These are phyloP conservation scores for Ganoderma multipileum DNA, from an alignment of 1,284 basidiomycete genomes.

Conservation along the genomic window DNA sequence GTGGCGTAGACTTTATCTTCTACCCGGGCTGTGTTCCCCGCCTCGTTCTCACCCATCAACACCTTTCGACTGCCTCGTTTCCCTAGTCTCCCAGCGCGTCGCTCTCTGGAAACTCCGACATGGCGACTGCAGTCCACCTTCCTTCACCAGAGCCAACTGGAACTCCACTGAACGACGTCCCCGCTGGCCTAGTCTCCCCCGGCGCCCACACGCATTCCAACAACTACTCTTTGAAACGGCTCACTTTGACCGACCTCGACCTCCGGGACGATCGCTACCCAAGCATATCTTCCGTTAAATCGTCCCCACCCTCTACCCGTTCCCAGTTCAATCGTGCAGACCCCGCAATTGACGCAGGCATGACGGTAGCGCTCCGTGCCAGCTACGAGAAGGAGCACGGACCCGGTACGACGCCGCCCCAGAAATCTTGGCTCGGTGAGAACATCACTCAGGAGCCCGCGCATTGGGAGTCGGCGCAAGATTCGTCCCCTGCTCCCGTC, in stretches of 20 bases:
- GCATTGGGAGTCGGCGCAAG: constrained; percentile 24
- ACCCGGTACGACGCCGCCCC: constrained; percentile 21
- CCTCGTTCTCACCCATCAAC: constrained; percentile 27
- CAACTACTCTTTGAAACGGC: constrained; percentile 52
- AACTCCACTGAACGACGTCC: constrained; percentile 33
- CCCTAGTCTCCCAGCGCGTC: constrained; percentile 11
- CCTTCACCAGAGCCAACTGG: constrained; percentile 33
- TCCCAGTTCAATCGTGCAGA: constrained; percentile 15
- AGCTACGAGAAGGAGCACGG: constrained; percentile 31
- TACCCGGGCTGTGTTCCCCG: constrained; percentile 27
- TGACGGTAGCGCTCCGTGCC: constrained; percentile 33
- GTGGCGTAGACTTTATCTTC: constrained; percentile 22
- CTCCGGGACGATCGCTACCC: constrained; percentile 70
- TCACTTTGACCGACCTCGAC: constrained; percentile 64
- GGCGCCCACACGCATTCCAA: constrained; percentile 43
- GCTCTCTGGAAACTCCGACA: constrained; percentile 13
- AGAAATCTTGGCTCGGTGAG: constrained; percentile 35
- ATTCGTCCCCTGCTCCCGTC: constrained; percentile 18
- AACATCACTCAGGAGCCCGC: constrained; percentile 35
- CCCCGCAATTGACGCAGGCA: constrained; percentile 29
- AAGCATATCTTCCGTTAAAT: constrained; percentile 40
- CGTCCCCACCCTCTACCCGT: constrained; percentile 16
- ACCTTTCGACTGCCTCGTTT: constrained; percentile 18
- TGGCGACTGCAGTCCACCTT: constrained; percentile 40
- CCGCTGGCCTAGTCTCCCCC: constrained; percentile 33